Conservation (phyloP, 352 stramenopile species). For the Aphanomyces cochlioides region DNA sequence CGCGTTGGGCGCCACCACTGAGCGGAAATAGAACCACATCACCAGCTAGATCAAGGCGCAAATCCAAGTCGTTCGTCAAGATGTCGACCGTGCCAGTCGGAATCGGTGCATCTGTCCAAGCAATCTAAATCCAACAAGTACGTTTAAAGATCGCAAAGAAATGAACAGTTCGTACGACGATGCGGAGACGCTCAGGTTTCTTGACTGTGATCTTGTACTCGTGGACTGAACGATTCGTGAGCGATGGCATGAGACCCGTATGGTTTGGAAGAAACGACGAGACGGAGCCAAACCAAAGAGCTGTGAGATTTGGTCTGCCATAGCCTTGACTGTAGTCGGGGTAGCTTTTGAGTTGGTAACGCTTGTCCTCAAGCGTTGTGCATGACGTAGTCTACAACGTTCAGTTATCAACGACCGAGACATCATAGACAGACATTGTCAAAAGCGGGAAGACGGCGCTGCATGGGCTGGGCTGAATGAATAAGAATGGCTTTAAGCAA, state of each 20-base stretch:
- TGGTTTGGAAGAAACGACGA: slow-evolving; percentile 40
- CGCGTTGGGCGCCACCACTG: slow-evolving; percentile 49
- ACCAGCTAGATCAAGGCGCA: slow-evolving; percentile 47
- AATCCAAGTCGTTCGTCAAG: slow-evolving; percentile 66
- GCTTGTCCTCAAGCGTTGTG: slow-evolving; percentile 42
- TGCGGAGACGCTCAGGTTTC: slow-evolving; percentile 49
- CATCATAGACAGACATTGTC: slow-evolving; percentile 12
- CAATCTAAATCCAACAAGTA: slow-evolving; percentile 31
- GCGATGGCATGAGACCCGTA: slow-evolving; percentile 27
- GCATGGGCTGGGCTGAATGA: slow-evolving; percentile 68
- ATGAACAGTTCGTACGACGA: slow-evolving; percentile 34
- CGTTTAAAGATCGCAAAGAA: too few relatives aligned
- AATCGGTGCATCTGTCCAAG: slow-evolving; percentile 65
- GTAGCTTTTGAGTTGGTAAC: slow-evolving; percentile 39
- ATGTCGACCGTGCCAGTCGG: slow-evolving; percentile 42
- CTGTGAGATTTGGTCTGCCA: slow-evolving; percentile 63
- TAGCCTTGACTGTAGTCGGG: slow-evolving; percentile 75
- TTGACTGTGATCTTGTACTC: slow-evolving; percentile 49
- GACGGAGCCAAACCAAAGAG: slow-evolving; percentile 40
- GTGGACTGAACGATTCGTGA: not conserved
- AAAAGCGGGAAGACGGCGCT: slow-evolving; percentile 37
- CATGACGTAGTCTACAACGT: slow-evolving; percentile 49
- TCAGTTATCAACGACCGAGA: slow-evolving; percentile 31
- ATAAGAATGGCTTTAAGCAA: slow-evolving; percentile 84
- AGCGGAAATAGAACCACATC: slow-evolving; percentile 55